Evolutionary conservation across 1,284 basidiomycete genomes (phyloP).

Genomic region (Irpex sp.): DNA sequence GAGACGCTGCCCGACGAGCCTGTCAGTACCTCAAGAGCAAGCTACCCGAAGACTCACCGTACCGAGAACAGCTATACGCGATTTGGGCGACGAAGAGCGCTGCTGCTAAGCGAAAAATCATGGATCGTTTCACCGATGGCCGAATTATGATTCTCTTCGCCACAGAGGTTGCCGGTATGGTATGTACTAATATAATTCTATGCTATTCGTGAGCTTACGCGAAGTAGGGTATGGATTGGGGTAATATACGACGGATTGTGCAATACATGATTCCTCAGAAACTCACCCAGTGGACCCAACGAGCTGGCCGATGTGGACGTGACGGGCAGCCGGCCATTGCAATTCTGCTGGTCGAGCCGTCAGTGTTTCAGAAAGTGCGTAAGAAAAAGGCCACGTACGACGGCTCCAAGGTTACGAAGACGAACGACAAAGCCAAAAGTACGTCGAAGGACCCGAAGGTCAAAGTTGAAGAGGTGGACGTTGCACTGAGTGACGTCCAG

Average conservation of each 20-base stretch:
- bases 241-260: slow-evolving; percentile 10
- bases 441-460: too few species aligned
- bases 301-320: slow-evolving; percentile 11
- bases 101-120: not conserved
- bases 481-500: too few species aligned
- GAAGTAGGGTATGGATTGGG: slow-evolving; percentile 12
- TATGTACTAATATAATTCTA: not conserved
- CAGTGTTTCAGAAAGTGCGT: slow-evolving; percentile 2
- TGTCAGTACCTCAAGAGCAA: not conserved
- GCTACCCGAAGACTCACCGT: not conserved
- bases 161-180: slow-evolving; percentile 14
- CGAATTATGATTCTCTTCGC: slow-evolving; percentile 9
- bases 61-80: not conserved
- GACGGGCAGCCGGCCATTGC: slow-evolving; percentile 9
- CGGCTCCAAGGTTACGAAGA: not conserved
- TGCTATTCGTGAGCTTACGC: not conserved
- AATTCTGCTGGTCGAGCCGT: slow-evolving; percentile 14
- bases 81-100: slow-evolving; percentile 1
- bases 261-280: slow-evolving; percentile 12
- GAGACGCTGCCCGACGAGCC: not conserved
- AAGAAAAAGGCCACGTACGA: not conserved
- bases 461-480: too few species aligned
- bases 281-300: slow-evolving; percentile 14
- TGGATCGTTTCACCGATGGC: slow-evolving; percentile 7
- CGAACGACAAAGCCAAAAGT: too few species aligned